Percentiles rank a stretch among this genome's conserved stretches.
Conservation (phyloP, 2,329 filamentous ascomycete genomes). For the Pestalotiopsis sp. region DNA sequence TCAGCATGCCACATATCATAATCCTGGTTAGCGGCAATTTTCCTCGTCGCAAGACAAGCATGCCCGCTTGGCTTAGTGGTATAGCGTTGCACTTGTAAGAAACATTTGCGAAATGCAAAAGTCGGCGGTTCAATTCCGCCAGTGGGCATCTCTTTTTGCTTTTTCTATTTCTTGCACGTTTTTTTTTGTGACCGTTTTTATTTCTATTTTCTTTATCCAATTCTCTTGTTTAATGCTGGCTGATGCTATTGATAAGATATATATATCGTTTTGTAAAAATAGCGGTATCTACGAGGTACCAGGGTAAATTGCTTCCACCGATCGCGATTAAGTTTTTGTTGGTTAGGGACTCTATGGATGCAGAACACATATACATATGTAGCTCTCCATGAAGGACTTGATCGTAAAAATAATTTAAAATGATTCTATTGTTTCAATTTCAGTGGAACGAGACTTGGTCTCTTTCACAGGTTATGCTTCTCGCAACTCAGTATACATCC, state of each 20-base stretch:
- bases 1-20: too few relatives aligned
- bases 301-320: too few relatives aligned
- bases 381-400: too few relatives aligned
- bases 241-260: too few relatives aligned
- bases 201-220: neutral
- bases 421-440: neutral
- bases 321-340: too few relatives aligned
- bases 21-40: neutral
- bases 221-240: neutral
- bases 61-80: conserved; percentile 2
- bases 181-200: neutral
- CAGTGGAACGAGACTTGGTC: neutral
- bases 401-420: too few relatives aligned
- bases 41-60: neutral
- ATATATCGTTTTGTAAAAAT: too few relatives aligned
- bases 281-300: too few relatives aligned
- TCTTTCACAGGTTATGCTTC: neutral
- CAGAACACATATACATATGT: too few relatives aligned
- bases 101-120: neutral
- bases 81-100: conserved; percentile 2
- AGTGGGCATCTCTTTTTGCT: neutral
- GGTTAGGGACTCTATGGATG: too few relatives aligned
- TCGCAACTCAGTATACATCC: neutral
- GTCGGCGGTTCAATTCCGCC: conserved; percentile 1
- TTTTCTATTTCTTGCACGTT: neutral